phyloP scores from a whole-genome alignment of 2,329 filamentous ascomycete genomes.

The Calonectria pteridis region DNA sequence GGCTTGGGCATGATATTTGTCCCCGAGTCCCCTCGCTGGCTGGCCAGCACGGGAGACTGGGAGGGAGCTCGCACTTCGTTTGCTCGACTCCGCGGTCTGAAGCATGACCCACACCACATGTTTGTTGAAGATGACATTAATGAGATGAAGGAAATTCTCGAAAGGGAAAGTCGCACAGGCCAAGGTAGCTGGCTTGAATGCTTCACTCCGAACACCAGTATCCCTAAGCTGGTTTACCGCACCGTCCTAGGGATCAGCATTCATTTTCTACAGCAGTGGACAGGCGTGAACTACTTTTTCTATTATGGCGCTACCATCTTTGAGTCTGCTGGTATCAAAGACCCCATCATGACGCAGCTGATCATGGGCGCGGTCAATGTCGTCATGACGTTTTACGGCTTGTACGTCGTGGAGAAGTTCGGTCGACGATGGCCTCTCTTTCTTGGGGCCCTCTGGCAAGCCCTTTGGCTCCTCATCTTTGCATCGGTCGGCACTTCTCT shows the following conservation, averaged over 20 bases:
- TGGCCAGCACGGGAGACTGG: conserved; percentile 61
- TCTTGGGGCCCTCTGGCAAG: conserved; percentile 76
- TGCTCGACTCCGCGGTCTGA: conserved; percentile 64
- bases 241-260: conserved; percentile 73
- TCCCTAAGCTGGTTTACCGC: conserved; percentile 73
- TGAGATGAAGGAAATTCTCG: conserved; percentile 63
- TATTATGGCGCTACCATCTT: conserved; percentile 79
- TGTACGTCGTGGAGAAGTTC: conserved; percentile 77
- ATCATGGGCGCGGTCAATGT: conserved; percentile 79
- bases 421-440: conserved; percentile 78
- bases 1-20: conserved; percentile 65
- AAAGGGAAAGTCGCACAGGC: conserved; percentile 58
- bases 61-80: conserved; percentile 63
- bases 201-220: conserved; percentile 65
- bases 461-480: conserved; percentile 74
- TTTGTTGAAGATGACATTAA: conserved; percentile 65
- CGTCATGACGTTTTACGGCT: conserved; percentile 72
- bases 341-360: conserved; percentile 76
- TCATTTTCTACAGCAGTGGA: conserved; percentile 77
- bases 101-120: conserved; percentile 57
- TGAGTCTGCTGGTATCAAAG: conserved; percentile 72
- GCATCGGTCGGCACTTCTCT: conserved; percentile 66
- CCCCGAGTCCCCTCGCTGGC: conserved; percentile 70
- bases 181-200: conserved; percentile 69
- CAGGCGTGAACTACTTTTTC: conserved; percentile 71